A percentile compares a stretch with the other conserved stretches of the same genome.
These are phyloP conservation scores for Suaeda aralocaspica DNA, from an alignment of 148 eudicot species.

Conservation along the genomic window DNA sequence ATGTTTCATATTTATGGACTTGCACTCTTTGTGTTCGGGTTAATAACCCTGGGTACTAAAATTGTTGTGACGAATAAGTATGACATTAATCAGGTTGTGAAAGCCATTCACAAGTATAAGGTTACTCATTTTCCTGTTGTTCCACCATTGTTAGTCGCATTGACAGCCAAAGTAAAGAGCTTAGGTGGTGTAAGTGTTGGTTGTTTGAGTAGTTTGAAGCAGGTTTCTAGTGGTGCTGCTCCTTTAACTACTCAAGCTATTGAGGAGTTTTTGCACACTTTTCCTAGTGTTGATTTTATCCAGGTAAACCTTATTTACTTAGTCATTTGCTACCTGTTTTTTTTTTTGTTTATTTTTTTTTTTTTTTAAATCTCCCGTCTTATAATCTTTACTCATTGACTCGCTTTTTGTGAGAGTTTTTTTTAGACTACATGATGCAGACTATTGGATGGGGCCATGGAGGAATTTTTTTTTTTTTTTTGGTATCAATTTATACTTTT, in stretches of 20 bases:
- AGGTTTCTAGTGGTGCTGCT: constrained; percentile 96
- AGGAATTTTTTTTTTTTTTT: too few relatives aligned
- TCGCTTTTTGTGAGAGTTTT: too few relatives aligned
- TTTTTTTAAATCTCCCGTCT: too few relatives aligned
- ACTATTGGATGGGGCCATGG: too few relatives aligned
- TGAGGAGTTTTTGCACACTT: constrained; percentile 46
- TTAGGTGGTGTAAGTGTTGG: constrained; percentile 4
- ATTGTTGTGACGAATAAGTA: constrained; percentile 69
- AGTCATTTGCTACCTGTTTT: not conserved
- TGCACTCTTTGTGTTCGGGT: constrained; percentile 63
- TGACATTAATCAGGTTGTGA: constrained; percentile 48
- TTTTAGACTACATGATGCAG: too few relatives aligned
- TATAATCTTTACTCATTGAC: too few relatives aligned
- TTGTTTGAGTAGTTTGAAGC: constrained; percentile 59
- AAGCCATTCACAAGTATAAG: constrained; percentile 42
- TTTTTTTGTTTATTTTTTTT: not conserved
- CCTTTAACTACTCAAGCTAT: constrained; percentile 44
- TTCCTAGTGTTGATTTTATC: constrained; percentile 83
- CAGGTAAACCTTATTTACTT: constrained; percentile 43
- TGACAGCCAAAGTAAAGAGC: constrained; percentile 45
- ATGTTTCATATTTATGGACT: constrained; percentile 95
- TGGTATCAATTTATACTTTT: too few relatives aligned
- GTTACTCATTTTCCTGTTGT: constrained; percentile 78
- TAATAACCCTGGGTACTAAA: constrained; percentile 56
- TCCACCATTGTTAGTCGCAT: constrained; percentile 62